phyloP scores from a whole-genome alignment of 176 grass and related monocot species.

The Sorghum bicolor region DNA sequence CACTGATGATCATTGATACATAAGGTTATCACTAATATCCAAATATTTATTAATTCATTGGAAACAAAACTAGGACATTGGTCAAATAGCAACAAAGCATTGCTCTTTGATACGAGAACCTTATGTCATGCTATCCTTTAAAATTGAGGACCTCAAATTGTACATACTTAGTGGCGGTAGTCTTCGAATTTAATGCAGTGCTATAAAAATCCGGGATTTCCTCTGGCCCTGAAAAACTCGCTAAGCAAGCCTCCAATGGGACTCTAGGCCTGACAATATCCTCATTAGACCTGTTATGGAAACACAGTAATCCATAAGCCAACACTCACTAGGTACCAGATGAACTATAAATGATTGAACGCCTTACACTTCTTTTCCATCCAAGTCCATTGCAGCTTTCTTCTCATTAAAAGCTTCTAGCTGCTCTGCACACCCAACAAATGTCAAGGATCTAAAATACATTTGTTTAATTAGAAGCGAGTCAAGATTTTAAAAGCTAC shows the following conservation, averaged over 20 bases:
- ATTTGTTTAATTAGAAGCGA: not conserved
- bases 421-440: slow-evolving; percentile 61
- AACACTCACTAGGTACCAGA: not conserved
- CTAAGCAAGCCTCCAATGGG: slow-evolving; percentile 82
- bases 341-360: slow-evolving; percentile 5
- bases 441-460: slow-evolving; percentile 34
- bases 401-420: slow-evolving; percentile 75
- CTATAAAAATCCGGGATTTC: slow-evolving; percentile 90
- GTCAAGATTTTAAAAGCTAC: slow-evolving; percentile 32
- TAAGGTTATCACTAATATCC: not conserved
- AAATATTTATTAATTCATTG: not conserved
- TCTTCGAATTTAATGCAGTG: slow-evolving; percentile 90
- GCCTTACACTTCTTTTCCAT: slow-evolving; percentile 81
- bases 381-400: slow-evolving; percentile 70
- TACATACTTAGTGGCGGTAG: slow-evolving; percentile 84
- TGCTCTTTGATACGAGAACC: not conserved
- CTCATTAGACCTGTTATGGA: slow-evolving; percentile 55
- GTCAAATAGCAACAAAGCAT: not conserved
- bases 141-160: slow-evolving; percentile 10
- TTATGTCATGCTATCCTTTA: not conserved
- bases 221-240: slow-evolving; percentile 76
- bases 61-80: not conserved
- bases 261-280: slow-evolving; percentile 95
- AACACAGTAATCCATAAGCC: slow-evolving; percentile 7
- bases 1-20: not conserved